Base-by-base conservation (phyloP, 805 yeast species). In the Monosporozyma solicola region DNA sequence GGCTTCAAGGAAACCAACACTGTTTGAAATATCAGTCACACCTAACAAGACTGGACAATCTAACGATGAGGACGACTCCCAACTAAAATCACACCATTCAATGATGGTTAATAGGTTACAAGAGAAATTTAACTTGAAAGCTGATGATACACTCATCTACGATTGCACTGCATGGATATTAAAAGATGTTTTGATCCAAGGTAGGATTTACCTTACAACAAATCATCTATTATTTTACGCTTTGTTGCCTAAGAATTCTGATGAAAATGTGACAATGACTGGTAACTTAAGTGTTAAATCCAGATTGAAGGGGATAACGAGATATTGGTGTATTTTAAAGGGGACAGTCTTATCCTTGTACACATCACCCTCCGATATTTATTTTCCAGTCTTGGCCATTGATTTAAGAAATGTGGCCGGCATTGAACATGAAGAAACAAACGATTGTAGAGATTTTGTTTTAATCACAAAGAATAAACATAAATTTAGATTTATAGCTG, bases 261-360 rank as follows among this genome's bases (percentile, higher is more conserved):
- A 77, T 2, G 57, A 54, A 22, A 69, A 72, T 3, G 63, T 75
- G 3, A 62, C 79, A 20, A 69, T 74, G 56, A 65, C 80, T 3
- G 87, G 88, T 0, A 71, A 78, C 3, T 61, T 85, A 41, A 68
- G 77, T 4, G 69, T 80, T 47, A 75, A 69, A 51, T 65, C 74
- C 0, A 41, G 59, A 1, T 54, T 63, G 2, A 57, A 53, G 16
- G 60, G 62, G 1, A 50, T 61, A 8, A 51, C 59, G 2, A 74
- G 95, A 48, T 84, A 77, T 63, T 92, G 97, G 97, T 89, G 89
- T 6, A 80, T 89, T 0, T 71, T 92, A 54, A 74, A 85, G 57
- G 82, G 82, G 41, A 82, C 82, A 47, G 78, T 89, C 0, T 74
- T 92, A 16, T 77, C 87, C 2, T 74, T 87, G 41, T 90, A 85